These are phyloP conservation scores for Annona squamosa DNA, from an alignment of 164 flowering plant genomes.

Conservation along the genomic window DNA sequence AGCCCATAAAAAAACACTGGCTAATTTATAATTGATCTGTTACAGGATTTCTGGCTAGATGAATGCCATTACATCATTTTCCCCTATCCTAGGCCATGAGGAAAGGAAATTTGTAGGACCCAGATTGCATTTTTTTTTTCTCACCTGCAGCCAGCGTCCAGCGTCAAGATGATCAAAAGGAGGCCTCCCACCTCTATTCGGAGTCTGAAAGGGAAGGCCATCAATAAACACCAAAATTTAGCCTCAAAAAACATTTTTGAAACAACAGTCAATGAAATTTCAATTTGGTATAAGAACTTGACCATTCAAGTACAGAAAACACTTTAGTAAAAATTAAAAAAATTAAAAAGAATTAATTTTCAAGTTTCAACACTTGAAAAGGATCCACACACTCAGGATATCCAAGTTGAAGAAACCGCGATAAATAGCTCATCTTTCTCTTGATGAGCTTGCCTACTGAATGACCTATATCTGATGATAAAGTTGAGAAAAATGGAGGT, in stretches of 20 bases:
- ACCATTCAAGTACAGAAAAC: background rate
- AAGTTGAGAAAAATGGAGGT: too few species aligned
- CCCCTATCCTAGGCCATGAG: too few species aligned
- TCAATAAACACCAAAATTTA: constrained; percentile 3
- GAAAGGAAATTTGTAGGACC: too few species aligned
- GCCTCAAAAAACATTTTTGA: background rate
- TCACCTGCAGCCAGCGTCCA: constrained; percentile 84
- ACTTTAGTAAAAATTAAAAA: too few species aligned
- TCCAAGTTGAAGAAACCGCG: background rate
- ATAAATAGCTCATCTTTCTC: too few species aligned
- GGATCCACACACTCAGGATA: background rate
- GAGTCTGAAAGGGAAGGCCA: constrained; percentile 42
- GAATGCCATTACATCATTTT: too few species aligned
- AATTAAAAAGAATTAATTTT: too few species aligned
- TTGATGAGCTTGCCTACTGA: too few species aligned
- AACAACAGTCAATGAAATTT: background rate
- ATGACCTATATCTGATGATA: too few species aligned
- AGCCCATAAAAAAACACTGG: too few species aligned
- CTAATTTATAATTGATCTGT: too few species aligned
- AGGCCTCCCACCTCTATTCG: constrained; percentile 73
- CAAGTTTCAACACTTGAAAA: background rate
- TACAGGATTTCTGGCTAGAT: too few species aligned
- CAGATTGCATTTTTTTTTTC: background rate
- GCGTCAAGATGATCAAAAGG: constrained; percentile 70
- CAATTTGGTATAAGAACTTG: background rate